A percentile compares a stretch with the other conserved stretches of the same genome.
Evolutionary conservation across 192 early-diverging fungal species (phyloP).

Genomic region (Backusella circina): DNA sequence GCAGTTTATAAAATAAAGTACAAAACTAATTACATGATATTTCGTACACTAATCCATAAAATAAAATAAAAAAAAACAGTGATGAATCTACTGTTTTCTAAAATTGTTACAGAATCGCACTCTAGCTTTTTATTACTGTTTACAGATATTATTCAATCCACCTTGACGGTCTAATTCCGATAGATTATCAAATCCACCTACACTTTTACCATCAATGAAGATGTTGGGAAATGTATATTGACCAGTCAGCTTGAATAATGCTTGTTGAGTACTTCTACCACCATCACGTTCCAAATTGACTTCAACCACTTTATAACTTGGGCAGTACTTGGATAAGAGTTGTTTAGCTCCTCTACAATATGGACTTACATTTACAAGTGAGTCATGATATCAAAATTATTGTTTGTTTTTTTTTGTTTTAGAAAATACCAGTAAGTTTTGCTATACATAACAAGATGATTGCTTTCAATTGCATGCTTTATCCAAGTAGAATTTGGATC

Average conservation of each 20-base stretch:
- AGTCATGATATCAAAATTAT: not conserved
- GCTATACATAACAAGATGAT: conserved; percentile 27
- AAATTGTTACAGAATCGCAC: not conserved
- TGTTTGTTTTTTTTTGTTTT: not conserved
- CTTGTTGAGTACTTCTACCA: conserved; percentile 7
- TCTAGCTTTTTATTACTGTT: not conserved
- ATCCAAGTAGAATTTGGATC: conserved; percentile 14
- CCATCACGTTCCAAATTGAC: conserved; percentile 19
- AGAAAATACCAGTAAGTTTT: conserved; percentile 30
- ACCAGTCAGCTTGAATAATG: conserved; percentile 16
- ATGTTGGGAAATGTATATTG: conserved; percentile 24
- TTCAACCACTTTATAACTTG: conserved; percentile 16
- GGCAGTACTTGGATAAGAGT: conserved; percentile 18
- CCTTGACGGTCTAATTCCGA: conserved; percentile 13
- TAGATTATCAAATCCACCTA: conserved; percentile 28
- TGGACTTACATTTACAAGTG: conserved; percentile 12
- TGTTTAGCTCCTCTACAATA: conserved; percentile 29
- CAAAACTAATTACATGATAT: not conserved
- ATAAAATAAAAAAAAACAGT: no score
- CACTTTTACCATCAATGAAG: conserved; percentile 15
- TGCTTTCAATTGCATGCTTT: not conserved
- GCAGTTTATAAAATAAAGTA: not conserved
- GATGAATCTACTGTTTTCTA: not conserved
- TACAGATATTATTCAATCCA: conserved; percentile 1
- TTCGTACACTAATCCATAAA: not conserved